phyloP scores from a whole-genome alignment of 1,139 yeast genomes.

The Magnusiomyces tetraspermus region DNA sequence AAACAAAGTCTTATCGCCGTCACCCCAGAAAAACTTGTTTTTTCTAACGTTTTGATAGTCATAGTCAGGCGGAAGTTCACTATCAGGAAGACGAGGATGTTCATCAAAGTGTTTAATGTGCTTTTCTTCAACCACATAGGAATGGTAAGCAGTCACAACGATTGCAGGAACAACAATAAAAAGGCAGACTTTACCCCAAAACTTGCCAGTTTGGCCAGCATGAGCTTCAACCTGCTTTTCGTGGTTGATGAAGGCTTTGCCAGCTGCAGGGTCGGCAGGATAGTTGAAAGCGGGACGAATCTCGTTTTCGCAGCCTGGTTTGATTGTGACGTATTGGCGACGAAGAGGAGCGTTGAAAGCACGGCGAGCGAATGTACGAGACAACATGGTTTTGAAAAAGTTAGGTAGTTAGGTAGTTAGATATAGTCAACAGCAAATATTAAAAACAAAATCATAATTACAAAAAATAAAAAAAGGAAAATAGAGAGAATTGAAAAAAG shows the following conservation, averaged over 20 bases:
- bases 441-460: background rate
- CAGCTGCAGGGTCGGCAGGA: conserved; percentile 43
- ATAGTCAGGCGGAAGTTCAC: conserved; percentile 86
- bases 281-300: conserved; percentile 30
- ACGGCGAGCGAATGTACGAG: conserved; percentile 16
- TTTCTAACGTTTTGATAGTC: conserved; percentile 86
- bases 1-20: conserved; percentile 94
- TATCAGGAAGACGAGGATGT: conserved; percentile 49
- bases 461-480: no score
- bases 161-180: conserved; percentile 78
- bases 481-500: no score
- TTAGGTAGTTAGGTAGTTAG: background rate
- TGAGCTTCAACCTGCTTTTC: conserved; percentile 62
- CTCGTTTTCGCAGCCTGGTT: conserved; percentile 20
- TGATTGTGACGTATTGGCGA: conserved; percentile 26
- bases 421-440: background rate
- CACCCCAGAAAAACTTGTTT: conserved; percentile 82
- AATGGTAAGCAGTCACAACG: conserved; percentile 65
- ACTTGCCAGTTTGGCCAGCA: conserved; percentile 60
- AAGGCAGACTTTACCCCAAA: conserved; percentile 80
- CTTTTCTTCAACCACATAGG: conserved; percentile 68
- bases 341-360: conserved; percentile 17
- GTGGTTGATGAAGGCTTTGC: conserved; percentile 41
- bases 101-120: conserved; percentile 78
- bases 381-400: conserved; percentile 9